Evolutionary conservation across 2,329 filamentous ascomycete species (phyloP), one percentile per base, ranked within the genome.

Genomic region (Cladosporium colombiae): DNA sequence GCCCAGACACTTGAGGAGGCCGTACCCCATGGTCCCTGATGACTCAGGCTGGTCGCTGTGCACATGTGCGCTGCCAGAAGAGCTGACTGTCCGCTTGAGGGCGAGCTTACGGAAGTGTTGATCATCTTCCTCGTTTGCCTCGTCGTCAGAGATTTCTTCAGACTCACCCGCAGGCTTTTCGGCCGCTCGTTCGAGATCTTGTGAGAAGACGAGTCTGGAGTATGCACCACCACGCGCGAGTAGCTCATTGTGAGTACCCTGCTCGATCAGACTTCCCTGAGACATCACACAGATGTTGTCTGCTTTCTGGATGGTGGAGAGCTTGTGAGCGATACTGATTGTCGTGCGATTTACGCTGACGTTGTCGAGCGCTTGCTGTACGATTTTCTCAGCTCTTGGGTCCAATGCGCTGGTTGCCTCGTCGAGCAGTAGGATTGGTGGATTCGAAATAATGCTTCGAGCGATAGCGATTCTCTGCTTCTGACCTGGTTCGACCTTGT

Each of bases 241-340:
- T 3, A 83, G 71, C 14, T 78, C 71, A 6, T 71, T 66, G 67
- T 82, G 81, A 3, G 72, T 78, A 1, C 81, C 81, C 72, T 81
- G 76, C 68, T 83, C 81, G 6, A 81, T 70, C 13, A 83, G 73
- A 16, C 69, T 69, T 3, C 81, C 81, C 27, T 78, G 72, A n/a
- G 74, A 69, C 72, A 83, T 78, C 16, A 83, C 81, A 5, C 77
- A 76, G 27, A 83, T 82, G 53, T 79, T 80, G 69, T 82, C 78
- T 5, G 81, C 81, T n/a, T 70, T 71, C 58, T 73, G 76, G 18
- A 82, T 75, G 0, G 81, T 83, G 0, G 80, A 75, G 8, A 83
- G 73, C 56, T 78, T 78, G 68, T 83, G 81, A 0, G 81, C 80
- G 64, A 82, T 82, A 2, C 78, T 71, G 1, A 78, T 67, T 0